Base-by-base conservation (phyloP, 768 basidiomycete species). In the Trametes sanguinea region DNA sequence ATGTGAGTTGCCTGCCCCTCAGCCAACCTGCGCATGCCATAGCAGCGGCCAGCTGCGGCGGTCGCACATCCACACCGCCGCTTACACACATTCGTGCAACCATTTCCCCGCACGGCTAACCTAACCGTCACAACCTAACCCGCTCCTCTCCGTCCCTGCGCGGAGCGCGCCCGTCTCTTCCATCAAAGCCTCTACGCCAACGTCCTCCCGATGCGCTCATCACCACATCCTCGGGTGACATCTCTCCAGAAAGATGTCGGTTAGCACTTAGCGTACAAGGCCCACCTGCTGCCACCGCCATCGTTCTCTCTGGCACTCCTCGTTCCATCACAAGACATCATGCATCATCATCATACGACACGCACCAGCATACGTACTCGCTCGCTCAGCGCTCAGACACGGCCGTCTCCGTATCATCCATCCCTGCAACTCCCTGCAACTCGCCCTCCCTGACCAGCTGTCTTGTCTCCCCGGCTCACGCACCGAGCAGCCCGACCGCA, bases 401-500 rank as follows among this genome's bases (percentile, higher is more conserved):
- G 14, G 45, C 45, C 22, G 45, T 46, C 27, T 13, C 54, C 43
- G 29, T 29, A 45, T 40, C 27, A 45, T 40, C 27, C 33, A 55
- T 44, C 54, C 54, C 54, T 44, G 29, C 32, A 37, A 16, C 30
- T 44, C 54, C 54, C 54, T 44, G 29, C 32, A 37, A 16, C 30
- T 11, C 32, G 32, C 51, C 50, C 32, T 37, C 35, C 35, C 6
- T 6, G 35, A 11, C 35, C 35, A 22, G 22, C 22, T 22, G 22
- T 22, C 22, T 22, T 22, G 22, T 37, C 6, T 40, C 35, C 37
- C 51, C 51, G 35, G 51, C 37, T 16, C n/a, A 53, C 51, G 37
- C 27, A 33, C 54, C 54, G 54, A 45, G 43, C 54, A 45, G n/a
- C 43, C 54, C 54, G 54, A 17, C 6, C 14, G n/a, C 54, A 6